Percentiles rank a stretch among this genome's conserved stretches.
phyloP scores from a whole-genome alignment of 2,329 filamentous ascomycete species.

The Aschersonia sp. region DNA sequence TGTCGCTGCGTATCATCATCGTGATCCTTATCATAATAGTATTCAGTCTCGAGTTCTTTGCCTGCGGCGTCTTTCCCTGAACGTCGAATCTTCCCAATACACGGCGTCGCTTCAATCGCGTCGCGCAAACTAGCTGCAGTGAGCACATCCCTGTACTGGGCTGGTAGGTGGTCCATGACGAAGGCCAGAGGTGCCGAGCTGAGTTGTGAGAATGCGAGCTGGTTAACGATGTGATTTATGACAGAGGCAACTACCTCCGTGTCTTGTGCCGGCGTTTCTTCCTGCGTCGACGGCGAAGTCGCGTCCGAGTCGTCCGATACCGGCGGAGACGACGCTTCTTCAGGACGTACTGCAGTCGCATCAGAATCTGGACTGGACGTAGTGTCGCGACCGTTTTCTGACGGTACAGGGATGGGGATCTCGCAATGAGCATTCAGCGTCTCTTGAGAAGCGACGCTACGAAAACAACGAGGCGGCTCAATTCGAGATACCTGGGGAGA shows the following conservation, averaged over 20 bases:
- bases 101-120: conserved; percentile 59
- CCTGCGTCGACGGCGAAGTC: too few species aligned
- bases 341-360: too few species aligned
- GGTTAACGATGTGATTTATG: conserved; percentile 82
- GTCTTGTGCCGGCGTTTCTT: neutral
- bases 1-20: conserved; percentile 68
- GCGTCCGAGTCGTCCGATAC: too few species aligned
- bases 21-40: conserved; percentile 85
- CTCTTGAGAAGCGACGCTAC: too few species aligned
- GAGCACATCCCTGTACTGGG: conserved; percentile 43
- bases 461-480: too few species aligned
- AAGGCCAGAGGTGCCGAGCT: conserved; percentile 83
- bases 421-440: too few species aligned
- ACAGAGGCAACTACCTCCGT: conserved; percentile 28
- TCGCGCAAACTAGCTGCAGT: conserved; percentile 49
- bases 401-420: too few species aligned
- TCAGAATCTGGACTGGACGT: too few species aligned
- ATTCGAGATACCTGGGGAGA: conserved; percentile 25
- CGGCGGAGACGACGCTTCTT: too few species aligned
- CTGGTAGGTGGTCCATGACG: conserved; percentile 74
- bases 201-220: conserved; percentile 85
- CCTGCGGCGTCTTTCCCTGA: conserved; percentile 94
- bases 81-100: conserved; percentile 76
- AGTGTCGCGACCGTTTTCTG: too few species aligned
- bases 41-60: conserved; percentile 86